Evolutionary conservation across 495 filamentous ascomycete species (phyloP).

Genomic region (Neurospora sp.): DNA sequence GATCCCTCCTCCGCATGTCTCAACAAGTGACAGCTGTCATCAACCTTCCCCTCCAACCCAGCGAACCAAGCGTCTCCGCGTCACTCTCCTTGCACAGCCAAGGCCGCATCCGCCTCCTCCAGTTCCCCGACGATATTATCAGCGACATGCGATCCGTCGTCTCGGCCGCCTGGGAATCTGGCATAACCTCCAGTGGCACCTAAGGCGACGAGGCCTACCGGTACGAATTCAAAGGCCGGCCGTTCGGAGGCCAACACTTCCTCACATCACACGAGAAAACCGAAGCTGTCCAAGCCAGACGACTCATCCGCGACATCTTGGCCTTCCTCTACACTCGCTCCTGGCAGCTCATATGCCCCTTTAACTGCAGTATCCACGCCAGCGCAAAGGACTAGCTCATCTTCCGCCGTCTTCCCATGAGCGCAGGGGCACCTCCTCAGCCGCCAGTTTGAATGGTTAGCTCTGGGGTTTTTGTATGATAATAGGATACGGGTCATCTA

Average conservation of each 20-base stretch:
- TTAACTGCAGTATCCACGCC: constrained; percentile 3
- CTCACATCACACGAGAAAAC: not conserved
- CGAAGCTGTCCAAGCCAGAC: constrained; percentile 4
- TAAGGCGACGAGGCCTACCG: constrained; percentile 1
- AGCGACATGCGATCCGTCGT: constrained; percentile 21
- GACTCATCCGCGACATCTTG: constrained; percentile 11
- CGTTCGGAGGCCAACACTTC: constrained; percentile 8
- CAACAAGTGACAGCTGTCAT: not conserved
- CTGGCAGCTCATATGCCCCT: constrained; percentile 8
- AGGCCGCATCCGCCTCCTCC: constrained; percentile 10
- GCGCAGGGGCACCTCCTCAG: not conserved
- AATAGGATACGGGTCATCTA: constrained; percentile 11
- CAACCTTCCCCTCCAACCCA: not conserved
- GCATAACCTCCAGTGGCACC: not conserved
- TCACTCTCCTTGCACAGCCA: constrained; percentile 12
- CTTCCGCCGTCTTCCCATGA: not conserved
- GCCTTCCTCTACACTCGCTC: constrained; percentile 8
- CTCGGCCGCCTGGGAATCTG: constrained; percentile 14
- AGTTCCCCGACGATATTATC: constrained; percentile 9
- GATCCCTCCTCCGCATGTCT: not conserved
- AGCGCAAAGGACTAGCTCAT: constrained; percentile 14
- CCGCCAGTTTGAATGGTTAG: constrained; percentile 9
- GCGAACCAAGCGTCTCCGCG: not conserved
- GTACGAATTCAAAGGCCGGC: constrained; percentile 8
- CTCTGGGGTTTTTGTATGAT: not conserved